Base-by-base conservation (phyloP, 257 asterid species). In the Leonotis leonurus region DNA sequence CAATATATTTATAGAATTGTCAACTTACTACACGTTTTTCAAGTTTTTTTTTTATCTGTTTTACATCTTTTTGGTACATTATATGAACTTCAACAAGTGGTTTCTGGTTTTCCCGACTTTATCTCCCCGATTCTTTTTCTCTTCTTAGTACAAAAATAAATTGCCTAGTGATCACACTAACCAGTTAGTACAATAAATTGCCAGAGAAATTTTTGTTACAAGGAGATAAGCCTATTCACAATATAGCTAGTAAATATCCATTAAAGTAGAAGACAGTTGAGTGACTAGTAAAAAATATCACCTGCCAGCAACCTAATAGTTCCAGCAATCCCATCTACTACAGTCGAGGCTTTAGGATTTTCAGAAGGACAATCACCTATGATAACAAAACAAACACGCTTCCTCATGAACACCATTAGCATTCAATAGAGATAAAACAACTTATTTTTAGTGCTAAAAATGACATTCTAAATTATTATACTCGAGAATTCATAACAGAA, bases 231-330 rank as follows among this genome's bases (percentile, higher is more conserved):
- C 26, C 8, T 37, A 46, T 64, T 65, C 43, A 63, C 51, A 44
- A 32, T 39, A 57, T 3, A 37, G 44, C 0, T 43, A 55, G 8
- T 18, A 55, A 27, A 6, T 46, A 36, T 9, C 20, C 56, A 25
- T 65, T 25, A 26, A 45, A 36, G 44, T 50, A 45, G 61, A 64
- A 14, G 43, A 58, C 41, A 52, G 35, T 43, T 25, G 51, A 25
- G 44, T 33, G 48, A 65, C 50, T 25, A 27, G 69, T 60, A 61
- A 20, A 56, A 68, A 43, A 67, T 29, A 68, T 55, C 79, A 91
- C 98, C 98, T 73, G 98, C 83, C 41, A 93, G 90, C 80, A 93
- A 77, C 82, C 89, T 87, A 68, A 93, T 89, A 61, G 92, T 89
- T 75, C 99, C 99, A 59, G 76, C 99, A 22, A 93, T 83, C 53